phyloP scores from a whole-genome alignment of 1,284 basidiomycete species.

The Stereum hirsutum region DNA sequence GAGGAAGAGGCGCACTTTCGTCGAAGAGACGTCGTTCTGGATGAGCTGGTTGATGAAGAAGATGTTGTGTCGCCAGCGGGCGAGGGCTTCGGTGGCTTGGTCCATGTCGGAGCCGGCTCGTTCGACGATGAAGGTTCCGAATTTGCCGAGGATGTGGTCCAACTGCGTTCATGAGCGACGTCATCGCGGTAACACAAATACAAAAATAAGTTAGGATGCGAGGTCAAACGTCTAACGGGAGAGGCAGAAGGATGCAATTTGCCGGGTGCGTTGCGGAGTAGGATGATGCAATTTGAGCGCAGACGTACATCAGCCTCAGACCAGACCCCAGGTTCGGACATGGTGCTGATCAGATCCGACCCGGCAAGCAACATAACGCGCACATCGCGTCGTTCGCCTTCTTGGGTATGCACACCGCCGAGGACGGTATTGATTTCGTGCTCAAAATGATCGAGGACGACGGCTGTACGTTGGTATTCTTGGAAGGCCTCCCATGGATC shows the following conservation, averaged over 20 bases:
- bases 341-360: constrained; percentile 94
- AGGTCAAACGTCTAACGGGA: constrained; percentile 1
- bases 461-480: constrained; percentile 89
- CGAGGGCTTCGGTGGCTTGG: constrained; percentile 67
- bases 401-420: constrained; percentile 60
- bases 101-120: constrained; percentile 90
- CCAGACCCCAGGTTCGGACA: constrained; percentile 99
- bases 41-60: constrained; percentile 94
- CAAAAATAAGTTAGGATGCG: neutral
- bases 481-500: constrained; percentile 97
- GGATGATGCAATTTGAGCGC: too few species aligned
- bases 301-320: constrained; percentile 87
- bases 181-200: neutral
- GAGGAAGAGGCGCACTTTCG: constrained; percentile 89
- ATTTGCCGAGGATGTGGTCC: constrained; percentile 91
- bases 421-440: constrained; percentile 82
- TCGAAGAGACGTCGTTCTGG: constrained; percentile 97
- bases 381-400: constrained; percentile 56
- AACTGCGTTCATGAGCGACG: constrained; percentile 38
- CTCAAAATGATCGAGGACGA: constrained; percentile 95
- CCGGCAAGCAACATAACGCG: constrained; percentile 93
- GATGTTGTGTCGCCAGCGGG: constrained; percentile 84
- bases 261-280: too few species aligned
- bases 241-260: constrained; percentile 21
- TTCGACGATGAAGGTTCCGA: constrained; percentile 94